Percentiles rank a stretch among this genome's conserved stretches.
phyloP scores from a whole-genome alignment of 2,329 filamentous ascomycete species.

The Didymella pomorum region DNA sequence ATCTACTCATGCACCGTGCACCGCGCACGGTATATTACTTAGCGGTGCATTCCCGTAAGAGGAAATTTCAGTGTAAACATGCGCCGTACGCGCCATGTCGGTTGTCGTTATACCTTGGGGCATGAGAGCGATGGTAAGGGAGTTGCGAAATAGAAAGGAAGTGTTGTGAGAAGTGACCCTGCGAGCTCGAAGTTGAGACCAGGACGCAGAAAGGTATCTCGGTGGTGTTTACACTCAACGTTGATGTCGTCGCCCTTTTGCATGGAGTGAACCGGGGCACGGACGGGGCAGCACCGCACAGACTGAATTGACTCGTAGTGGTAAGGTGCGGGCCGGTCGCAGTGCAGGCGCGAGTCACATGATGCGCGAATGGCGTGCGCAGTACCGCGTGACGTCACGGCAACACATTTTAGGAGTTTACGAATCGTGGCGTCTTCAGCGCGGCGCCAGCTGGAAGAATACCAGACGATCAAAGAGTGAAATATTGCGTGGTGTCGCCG shows the following conservation, averaged over 20 bases:
- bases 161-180: background rate
- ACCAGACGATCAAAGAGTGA: background rate
- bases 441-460: background rate
- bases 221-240: background rate
- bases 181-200: background rate
- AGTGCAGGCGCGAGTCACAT: slow-evolving; percentile 1
- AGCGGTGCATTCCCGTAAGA: no score
- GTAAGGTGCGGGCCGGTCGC: background rate
- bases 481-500: background rate
- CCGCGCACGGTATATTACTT: no score
- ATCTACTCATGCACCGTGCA: no score
- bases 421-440: background rate
- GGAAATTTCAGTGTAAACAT: no score
- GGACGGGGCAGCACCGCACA: background rate
- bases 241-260: background rate
- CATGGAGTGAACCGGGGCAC: background rate
- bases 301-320: background rate
- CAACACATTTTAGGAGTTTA: background rate
- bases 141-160: background rate
- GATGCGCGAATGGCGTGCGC: background rate
- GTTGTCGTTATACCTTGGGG: background rate
- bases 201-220: background rate
- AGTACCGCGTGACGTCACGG: background rate
- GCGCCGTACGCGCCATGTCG: background rate
- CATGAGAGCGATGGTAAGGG: background rate